phyloP scores from a whole-genome alignment of 495 filamentous ascomycete species.

The Penicillium canescens region DNA sequence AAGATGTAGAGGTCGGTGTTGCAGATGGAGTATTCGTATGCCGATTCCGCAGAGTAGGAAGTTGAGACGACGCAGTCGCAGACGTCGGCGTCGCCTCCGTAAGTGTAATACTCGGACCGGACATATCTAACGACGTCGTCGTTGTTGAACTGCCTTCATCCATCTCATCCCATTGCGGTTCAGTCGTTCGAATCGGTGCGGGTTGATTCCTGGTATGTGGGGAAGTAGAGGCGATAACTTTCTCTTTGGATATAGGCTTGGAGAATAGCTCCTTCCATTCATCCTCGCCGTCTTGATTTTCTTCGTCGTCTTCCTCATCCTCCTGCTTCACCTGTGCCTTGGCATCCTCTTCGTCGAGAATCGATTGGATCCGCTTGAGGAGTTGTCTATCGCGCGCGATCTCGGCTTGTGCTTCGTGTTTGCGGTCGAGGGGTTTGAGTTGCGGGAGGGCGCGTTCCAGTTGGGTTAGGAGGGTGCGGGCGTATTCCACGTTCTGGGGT shows the following conservation, averaged over 20 bases:
- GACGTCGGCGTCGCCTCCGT: constrained; percentile 10
- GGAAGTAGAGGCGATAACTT: neutral
- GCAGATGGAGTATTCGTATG: neutral
- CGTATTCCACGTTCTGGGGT: constrained; percentile 75
- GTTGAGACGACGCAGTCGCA: neutral
- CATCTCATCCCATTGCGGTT: neutral
- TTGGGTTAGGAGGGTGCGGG: constrained; percentile 69
- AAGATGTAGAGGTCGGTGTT: constrained; percentile 8
- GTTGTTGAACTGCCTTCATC: constrained; percentile 16
- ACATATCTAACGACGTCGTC: neutral
- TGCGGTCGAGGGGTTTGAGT: constrained; percentile 63
- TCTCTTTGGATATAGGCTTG: constrained; percentile 16
- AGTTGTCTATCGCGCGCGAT: constrained; percentile 64
- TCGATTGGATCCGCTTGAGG: constrained; percentile 60
- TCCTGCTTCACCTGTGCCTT: constrained; percentile 19
- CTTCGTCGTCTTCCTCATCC: constrained; percentile 29
- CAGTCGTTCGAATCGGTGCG: neutral
- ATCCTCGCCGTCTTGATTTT: constrained; percentile 31
- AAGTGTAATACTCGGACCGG: too few relatives aligned
- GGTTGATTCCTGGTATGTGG: neutral
- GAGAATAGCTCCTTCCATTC: constrained; percentile 41
- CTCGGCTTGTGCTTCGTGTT: constrained; percentile 66
- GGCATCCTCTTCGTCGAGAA: constrained; percentile 51
- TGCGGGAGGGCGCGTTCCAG: constrained; percentile 72
- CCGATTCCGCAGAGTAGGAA: too few relatives aligned